phyloP scores from a whole-genome alignment of 257 asterid species.

The Buddleja alternifolia region DNA sequence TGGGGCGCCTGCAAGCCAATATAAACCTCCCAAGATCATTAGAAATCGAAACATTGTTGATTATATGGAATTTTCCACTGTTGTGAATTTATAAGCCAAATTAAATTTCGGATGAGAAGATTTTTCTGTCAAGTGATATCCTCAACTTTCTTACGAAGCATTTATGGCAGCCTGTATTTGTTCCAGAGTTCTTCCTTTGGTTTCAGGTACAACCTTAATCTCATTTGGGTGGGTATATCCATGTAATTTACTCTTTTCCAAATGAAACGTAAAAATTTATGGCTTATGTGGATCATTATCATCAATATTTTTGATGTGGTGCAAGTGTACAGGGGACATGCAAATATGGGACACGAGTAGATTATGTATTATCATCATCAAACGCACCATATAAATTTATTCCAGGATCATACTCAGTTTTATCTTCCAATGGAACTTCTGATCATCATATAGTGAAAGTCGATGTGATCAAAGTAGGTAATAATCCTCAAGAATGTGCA shows the following conservation, averaged over 20 bases:
- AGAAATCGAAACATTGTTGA: conserved; percentile 2
- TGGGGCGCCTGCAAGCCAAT: conserved; percentile 33
- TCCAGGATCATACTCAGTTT: conserved; percentile 87
- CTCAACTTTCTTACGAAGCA: conserved; percentile 24
- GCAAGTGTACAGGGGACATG: conserved; percentile 97
- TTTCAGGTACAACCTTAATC: conserved; percentile 80
- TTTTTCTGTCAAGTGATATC: neutral
- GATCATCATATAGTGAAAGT: conserved; percentile 97
- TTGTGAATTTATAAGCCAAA: conserved; percentile 5
- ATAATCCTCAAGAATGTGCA: conserved; percentile 31
- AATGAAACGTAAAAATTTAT: too few species aligned
- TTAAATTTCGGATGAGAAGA: neutral
- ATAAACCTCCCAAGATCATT: conserved; percentile 34
- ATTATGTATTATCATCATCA: conserved; percentile 71
- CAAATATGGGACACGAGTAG: conserved; percentile 93
- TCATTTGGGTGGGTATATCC: too few species aligned
- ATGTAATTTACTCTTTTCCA: too few species aligned
- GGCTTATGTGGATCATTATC: too few species aligned
- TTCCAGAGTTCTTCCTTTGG: conserved; percentile 89
- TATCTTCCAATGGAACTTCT: conserved; percentile 93
- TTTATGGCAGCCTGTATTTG: conserved; percentile 77
- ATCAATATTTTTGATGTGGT: neutral
- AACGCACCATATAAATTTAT: conserved; percentile 69
- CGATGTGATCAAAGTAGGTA: conserved; percentile 59
- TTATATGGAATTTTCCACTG: conserved; percentile 22